phyloP scores from a whole-genome alignment of 2,329 filamentous ascomycete genomes.

The Pestalotiopsis sp. region DNA sequence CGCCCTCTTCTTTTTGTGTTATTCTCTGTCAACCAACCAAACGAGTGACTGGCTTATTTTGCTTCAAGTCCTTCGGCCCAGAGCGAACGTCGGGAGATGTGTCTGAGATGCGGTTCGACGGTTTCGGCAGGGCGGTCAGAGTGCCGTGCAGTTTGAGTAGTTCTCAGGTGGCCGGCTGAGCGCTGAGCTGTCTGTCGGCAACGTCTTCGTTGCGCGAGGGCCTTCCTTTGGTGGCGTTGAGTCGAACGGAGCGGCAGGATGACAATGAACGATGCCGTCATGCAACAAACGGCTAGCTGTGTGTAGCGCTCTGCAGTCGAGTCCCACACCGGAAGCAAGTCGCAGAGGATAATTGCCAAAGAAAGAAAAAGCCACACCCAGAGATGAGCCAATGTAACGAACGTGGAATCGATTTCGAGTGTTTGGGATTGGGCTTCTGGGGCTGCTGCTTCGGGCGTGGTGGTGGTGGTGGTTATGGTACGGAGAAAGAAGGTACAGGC shows the following conservation, averaged over 20 bases:
- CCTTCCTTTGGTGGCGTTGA: constrained; percentile 7
- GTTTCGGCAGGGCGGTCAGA: neutral
- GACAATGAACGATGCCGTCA: constrained; percentile 7
- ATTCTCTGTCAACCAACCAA: neutral
- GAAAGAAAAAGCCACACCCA: neutral
- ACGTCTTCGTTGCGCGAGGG: neutral
- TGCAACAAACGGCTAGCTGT: constrained; percentile 8
- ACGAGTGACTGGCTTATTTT: constrained; percentile 1
- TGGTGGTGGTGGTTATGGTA: constrained; percentile 1
- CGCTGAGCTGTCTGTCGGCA: neutral
- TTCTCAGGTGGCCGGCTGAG: neutral
- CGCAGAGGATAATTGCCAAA: neutral
- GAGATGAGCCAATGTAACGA: constrained; percentile 4
- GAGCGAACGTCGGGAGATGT: neutral
- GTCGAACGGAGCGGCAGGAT: constrained; percentile 1
- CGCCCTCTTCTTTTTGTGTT: neutral
- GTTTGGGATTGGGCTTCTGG: neutral
- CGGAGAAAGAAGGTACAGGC: constrained; percentile 7
- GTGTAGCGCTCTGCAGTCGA: neutral
- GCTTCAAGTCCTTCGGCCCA: neutral
- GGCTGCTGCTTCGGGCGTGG: neutral
- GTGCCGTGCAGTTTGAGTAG: neutral
- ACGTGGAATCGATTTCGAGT: constrained; percentile 2
- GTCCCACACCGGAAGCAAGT: constrained; percentile 1
- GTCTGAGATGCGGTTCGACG: neutral